These are phyloP conservation scores for Pseudocercospora cruenta DNA, from an alignment of 2,329 filamentous ascomycete genomes.

Conservation along the genomic window DNA sequence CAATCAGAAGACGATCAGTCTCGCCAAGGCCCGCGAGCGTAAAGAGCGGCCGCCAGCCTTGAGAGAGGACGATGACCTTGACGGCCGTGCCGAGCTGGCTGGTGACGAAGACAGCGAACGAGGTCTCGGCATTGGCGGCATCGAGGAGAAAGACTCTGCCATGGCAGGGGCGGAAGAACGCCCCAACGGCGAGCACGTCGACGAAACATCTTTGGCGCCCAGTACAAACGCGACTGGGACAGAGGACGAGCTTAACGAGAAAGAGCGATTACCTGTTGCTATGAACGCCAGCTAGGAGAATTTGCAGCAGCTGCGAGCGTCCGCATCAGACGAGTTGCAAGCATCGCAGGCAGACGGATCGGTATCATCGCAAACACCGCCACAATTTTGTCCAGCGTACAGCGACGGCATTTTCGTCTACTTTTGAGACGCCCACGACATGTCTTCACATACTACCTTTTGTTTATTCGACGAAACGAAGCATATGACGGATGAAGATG, in stretches of 20 bases:
- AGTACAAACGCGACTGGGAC: slow-evolving; percentile 17
- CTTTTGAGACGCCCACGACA: not conserved
- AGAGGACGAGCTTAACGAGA: slow-evolving; percentile 13
- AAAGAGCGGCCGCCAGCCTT: slow-evolving; percentile 87
- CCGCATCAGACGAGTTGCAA: not conserved
- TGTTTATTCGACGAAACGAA: not conserved
- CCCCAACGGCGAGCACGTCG: not conserved
- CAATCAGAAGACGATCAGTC: slow-evolving; percentile 93
- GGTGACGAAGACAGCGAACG: slow-evolving; percentile 20
- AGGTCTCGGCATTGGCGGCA: slow-evolving; percentile 34
- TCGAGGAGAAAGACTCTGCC: slow-evolving; percentile 23
- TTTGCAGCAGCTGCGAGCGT: not conserved
- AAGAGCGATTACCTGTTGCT: slow-evolving; percentile 13
- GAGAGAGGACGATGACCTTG: slow-evolving; percentile 58
- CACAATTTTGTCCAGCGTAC: not conserved
- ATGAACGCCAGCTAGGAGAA: slow-evolving; percentile 14
- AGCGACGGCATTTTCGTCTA: slow-evolving; percentile 17
- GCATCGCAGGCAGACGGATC: not conserved
- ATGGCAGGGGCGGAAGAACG: slow-evolving; percentile 25
- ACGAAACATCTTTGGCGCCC: slow-evolving; percentile 11
- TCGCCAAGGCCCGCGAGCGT: slow-evolving; percentile 84
- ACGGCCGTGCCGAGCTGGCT: slow-evolving; percentile 35
- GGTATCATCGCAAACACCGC: not conserved
- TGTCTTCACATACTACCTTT: not conserved
- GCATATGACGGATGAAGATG: slow-evolving; percentile 8